Conservation (phyloP, 345 rosid species). For the Microcos paniculata region DNA sequence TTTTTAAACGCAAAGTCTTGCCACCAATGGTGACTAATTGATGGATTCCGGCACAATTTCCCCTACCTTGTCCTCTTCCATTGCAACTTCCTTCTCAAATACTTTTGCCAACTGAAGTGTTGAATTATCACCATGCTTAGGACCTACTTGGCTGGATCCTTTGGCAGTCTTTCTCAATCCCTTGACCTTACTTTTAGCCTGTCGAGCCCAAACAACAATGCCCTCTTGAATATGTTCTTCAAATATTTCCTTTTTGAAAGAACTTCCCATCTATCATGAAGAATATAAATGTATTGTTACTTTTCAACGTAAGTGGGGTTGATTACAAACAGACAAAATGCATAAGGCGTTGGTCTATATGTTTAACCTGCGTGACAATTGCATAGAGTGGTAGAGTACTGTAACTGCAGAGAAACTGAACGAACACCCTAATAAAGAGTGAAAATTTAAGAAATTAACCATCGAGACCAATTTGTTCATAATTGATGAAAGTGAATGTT, state of each 20-base stretch:
- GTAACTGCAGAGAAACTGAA: constrained; percentile 76
- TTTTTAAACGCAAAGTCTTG: too few relatives aligned
- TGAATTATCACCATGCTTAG: too few relatives aligned
- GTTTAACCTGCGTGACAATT: constrained; percentile 84
- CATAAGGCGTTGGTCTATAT: too few relatives aligned
- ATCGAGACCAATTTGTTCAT: background rate
- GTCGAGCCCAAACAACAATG: constrained; percentile 64
- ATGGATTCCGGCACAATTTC: constrained; percentile 32
- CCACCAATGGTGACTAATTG: too few relatives aligned
- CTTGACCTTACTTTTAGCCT: constrained; percentile 42
- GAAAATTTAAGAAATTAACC: background rate
- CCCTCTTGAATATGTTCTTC: constrained; percentile 62
- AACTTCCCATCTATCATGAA: constrained; percentile 69
- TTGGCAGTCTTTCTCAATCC: constrained; percentile 34
- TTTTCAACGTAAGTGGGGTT: too few relatives aligned
- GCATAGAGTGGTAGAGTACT: constrained; percentile 85
- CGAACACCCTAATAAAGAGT: constrained; percentile 35
- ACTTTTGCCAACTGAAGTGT: background rate
- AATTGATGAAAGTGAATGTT: too few relatives aligned
- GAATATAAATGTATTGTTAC: too few relatives aligned
- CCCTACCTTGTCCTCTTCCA: background rate
- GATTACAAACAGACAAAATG: background rate
- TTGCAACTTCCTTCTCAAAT: too few relatives aligned
- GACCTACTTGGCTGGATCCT: constrained; percentile 32
- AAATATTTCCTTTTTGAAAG: constrained; percentile 65